A percentile compares a stretch with the other conserved stretches of the same genome.
Conservation (phyloP, 1,284 basidiomycete species). For the Agroathelia rolfsii region DNA sequence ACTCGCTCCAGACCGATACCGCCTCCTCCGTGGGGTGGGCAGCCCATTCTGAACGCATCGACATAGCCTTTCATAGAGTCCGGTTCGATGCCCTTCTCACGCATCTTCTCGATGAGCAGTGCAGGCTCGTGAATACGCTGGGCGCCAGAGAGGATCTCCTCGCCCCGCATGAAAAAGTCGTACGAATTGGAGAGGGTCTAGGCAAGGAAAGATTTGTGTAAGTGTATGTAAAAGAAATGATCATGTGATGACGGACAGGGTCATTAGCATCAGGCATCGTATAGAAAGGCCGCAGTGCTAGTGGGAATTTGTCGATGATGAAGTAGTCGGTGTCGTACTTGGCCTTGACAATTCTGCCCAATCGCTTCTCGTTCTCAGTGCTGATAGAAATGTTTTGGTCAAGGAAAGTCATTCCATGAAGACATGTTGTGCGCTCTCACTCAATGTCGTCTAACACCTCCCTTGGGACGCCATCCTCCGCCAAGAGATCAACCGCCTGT, state of each 20-base stretch:
- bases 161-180: constrained; percentile 99
- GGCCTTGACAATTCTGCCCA: constrained; percentile 81
- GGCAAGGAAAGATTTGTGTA: no score
- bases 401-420: constrained; percentile 3
- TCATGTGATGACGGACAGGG: constrained; percentile 43
- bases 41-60: constrained; percentile 91
- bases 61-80: constrained; percentile 85
- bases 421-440: constrained; percentile 30
- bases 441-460: constrained; percentile 80
- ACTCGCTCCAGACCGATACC: constrained; percentile 91
- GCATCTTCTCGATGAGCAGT: constrained; percentile 81
- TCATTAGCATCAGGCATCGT: constrained; percentile 93
- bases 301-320: constrained; percentile 95
- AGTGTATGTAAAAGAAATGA: constrained; percentile 2
- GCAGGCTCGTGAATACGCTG: constrained; percentile 92
- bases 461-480: constrained; percentile 71
- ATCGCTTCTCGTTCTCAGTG: constrained; percentile 87
- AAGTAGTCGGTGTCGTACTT: constrained; percentile 97
- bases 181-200: constrained; percentile 96
- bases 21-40: constrained; percentile 81
- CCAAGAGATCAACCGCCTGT: constrained; percentile 83
- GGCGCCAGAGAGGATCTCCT: constrained; percentile 96
- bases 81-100: constrained; percentile 72
- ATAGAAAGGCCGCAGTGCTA: constrained; percentile 92
- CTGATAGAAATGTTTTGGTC: constrained; percentile 27